phyloP scores from a whole-genome alignment of 2,329 filamentous ascomycete genomes.

The Emergomyces pasteurianus region DNA sequence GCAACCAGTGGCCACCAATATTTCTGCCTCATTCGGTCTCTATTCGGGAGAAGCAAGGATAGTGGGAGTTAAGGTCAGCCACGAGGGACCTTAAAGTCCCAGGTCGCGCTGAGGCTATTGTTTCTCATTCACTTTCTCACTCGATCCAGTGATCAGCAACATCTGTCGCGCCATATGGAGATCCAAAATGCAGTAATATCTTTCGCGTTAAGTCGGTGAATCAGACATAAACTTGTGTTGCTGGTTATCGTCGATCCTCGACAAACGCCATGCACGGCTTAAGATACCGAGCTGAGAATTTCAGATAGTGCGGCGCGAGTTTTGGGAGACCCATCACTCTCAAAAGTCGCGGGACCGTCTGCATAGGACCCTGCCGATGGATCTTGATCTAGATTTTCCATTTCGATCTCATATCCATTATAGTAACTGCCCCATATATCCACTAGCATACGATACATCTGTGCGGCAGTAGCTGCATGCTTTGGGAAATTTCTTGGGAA shows the following conservation, averaged over 20 bases:
- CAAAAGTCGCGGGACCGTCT: not conserved
- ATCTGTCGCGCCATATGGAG: too few relatives aligned
- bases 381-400: not conserved
- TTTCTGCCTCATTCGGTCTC: too few relatives aligned
- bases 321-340: not conserved
- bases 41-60: too few relatives aligned
- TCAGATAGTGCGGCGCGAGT: not conserved
- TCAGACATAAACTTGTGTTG: not conserved
- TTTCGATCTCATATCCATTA: not conserved
- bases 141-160: too few relatives aligned
- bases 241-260: not conserved
- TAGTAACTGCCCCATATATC: not conserved
- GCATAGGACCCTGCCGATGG: not conserved
- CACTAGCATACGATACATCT: not conserved
- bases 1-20: too few relatives aligned
- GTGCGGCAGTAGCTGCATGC: not conserved
- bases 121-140: too few relatives aligned
- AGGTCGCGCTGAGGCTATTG: too few relatives aligned
- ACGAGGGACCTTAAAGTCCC: too few relatives aligned
- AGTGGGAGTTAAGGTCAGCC: too few relatives aligned
- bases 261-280: not conserved
- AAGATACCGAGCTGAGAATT: not conserved
- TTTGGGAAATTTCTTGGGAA: not conserved
- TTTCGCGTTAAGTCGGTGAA: not conserved
- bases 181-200: too few relatives aligned